Conservation (phyloP, 2,329 filamentous ascomycete genomes). For the Scedosporium aurantiacum region DNA sequence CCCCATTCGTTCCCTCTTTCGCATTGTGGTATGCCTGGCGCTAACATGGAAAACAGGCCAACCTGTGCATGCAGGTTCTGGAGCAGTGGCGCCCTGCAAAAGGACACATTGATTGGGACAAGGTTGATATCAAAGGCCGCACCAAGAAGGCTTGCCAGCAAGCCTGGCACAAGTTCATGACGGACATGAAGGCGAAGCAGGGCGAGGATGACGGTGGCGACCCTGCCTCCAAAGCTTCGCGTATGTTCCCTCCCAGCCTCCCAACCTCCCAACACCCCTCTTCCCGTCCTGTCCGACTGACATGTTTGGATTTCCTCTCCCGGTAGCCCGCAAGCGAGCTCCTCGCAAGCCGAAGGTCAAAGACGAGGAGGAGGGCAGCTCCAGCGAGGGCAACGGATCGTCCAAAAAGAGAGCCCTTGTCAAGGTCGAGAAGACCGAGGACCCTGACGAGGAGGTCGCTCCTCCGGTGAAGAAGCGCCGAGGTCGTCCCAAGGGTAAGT, state of each 20-base stretch:
- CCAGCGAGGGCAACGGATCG: not conserved
- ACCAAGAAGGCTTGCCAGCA: constrained; percentile 6
- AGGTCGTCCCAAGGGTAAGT: not conserved
- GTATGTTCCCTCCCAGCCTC: not conserved
- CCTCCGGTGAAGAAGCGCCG: not conserved
- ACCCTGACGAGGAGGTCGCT: not conserved
- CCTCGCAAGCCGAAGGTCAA: constrained; percentile 10
- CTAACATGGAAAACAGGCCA: not conserved
- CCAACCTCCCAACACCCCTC: not conserved
- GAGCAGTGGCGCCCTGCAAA: not conserved
- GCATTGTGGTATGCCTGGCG: not conserved
- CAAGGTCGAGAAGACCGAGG: not conserved
- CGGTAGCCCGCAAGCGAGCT: not conserved
- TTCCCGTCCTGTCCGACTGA: not conserved
- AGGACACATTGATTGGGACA: constrained; percentile 5
- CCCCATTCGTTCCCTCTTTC: not conserved
- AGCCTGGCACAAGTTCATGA: constrained; percentile 2
- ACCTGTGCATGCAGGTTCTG: constrained; percentile 1
- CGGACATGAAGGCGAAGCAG: not conserved
- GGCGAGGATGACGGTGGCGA: not conserved
- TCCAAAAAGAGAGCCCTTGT: too few relatives aligned
- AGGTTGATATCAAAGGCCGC: constrained; percentile 3
- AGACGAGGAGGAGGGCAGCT: not conserved
- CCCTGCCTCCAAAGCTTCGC: too few relatives aligned
- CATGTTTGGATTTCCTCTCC: not conserved